Evolutionary conservation across 2,329 filamentous ascomycete species (phyloP).

Genomic region (Alternaria ventricosa): DNA sequence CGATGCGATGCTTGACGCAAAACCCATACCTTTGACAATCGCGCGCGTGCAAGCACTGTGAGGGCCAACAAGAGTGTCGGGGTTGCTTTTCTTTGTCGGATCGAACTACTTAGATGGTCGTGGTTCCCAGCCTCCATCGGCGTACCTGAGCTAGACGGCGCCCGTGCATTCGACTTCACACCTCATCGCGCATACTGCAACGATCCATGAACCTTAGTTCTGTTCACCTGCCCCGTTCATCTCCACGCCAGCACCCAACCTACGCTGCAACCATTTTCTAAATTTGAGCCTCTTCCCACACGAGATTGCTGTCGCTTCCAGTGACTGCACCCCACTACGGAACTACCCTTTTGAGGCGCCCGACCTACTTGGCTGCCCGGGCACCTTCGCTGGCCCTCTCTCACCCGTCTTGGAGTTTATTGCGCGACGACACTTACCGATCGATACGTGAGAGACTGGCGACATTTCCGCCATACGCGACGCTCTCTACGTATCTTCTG

Average conservation of each 20-base stretch:
- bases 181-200: slow-evolving; percentile 16
- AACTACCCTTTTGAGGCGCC: slow-evolving; percentile 32
- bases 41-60: neutral
- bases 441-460: slow-evolving; percentile 16
- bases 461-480: slow-evolving; percentile 9
- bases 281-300: neutral
- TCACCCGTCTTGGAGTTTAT: slow-evolving; percentile 23
- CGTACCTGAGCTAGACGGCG: slow-evolving; percentile 22
- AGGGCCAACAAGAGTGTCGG: neutral
- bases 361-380: slow-evolving; percentile 13
- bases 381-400: slow-evolving; percentile 16
- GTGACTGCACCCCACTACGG: slow-evolving; percentile 30
- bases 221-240: slow-evolving; percentile 8
- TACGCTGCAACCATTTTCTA: neutral
- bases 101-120: neutral
- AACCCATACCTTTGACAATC: neutral
- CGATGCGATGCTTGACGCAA: neutral
- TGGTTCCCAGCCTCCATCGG: slow-evolving; percentile 34
- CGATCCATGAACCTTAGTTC: slow-evolving; percentile 6
- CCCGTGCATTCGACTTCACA: slow-evolving; percentile 26
- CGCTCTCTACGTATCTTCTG: slow-evolving; percentile 12
- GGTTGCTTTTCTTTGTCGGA: neutral
- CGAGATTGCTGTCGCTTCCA: slow-evolving; percentile 6
- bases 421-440: slow-evolving; percentile 15
- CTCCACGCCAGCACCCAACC: slow-evolving; percentile 6